Evolutionary conservation across 2,329 filamentous ascomycete species (phyloP).

Genomic region (Colletotrichum orbiculare): DNA sequence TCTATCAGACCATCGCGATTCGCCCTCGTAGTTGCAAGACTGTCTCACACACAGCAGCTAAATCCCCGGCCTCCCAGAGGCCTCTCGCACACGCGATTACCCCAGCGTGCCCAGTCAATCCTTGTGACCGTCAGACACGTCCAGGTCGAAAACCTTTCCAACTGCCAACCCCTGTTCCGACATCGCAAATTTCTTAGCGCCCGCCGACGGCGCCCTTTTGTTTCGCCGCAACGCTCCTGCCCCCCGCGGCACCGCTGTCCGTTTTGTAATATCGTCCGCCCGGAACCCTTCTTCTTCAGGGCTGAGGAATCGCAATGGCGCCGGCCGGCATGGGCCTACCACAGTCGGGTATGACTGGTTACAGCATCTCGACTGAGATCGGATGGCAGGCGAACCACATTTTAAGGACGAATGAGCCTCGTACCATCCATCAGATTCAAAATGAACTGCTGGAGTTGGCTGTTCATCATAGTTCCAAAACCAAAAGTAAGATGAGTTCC

Average conservation of each 20-base stretch:
- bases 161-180: constrained; percentile 21
- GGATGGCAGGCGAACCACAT: constrained; percentile 18
- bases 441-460: background rate
- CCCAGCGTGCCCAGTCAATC: background rate
- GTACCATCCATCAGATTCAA: background rate
- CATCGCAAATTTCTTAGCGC: constrained; percentile 29
- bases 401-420: background rate
- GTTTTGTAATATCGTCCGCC: background rate
- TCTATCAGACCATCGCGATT: background rate
- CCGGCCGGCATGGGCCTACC: constrained; percentile 1
- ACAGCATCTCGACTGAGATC: constrained; percentile 29
- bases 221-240: constrained; percentile 8
- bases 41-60: constrained; percentile 11
- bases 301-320: background rate
- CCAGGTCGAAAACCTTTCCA: constrained; percentile 10
- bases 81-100: constrained; percentile 19
- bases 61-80: background rate
- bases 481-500: no score
- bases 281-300: background rate
- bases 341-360: background rate
- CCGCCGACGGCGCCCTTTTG: constrained; percentile 9
- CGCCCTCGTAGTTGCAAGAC: background rate
- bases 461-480: background rate
- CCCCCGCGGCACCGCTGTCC: constrained; percentile 13
- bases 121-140: background rate